These are phyloP conservation scores for Claviceps citrina DNA, from an alignment of 2,329 filamentous ascomycete species.

Conservation along the genomic window DNA sequence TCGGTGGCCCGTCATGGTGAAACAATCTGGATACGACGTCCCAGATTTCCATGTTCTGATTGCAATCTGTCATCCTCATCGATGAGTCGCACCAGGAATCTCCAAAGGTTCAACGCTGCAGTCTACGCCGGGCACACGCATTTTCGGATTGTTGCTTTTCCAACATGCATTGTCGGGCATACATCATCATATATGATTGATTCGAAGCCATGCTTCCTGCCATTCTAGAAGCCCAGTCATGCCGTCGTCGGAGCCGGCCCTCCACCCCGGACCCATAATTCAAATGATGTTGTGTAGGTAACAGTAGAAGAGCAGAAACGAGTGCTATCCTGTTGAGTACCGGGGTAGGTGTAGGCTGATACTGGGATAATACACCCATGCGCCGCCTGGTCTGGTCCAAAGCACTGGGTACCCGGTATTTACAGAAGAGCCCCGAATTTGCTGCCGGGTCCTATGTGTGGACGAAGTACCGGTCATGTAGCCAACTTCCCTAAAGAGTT, in stretches of 20 bases:
- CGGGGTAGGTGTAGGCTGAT: too few species aligned
- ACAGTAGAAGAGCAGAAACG: too few species aligned
- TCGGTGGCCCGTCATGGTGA: not conserved
- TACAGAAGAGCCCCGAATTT: constrained; percentile 17
- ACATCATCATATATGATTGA: not conserved
- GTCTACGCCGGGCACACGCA: not conserved
- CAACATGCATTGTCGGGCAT: too few species aligned
- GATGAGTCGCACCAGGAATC: too few species aligned
- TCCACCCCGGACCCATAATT: not conserved
- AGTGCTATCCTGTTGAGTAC: too few species aligned
- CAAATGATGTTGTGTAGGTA: not conserved
- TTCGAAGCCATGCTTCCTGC: not conserved
- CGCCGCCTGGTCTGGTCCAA: constrained; percentile 5
- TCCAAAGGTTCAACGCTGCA: not conserved
- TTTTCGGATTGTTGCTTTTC: too few species aligned
- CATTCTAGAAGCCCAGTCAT: constrained; percentile 2
- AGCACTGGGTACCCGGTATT: constrained; percentile 9
- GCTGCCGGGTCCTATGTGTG: constrained; percentile 16
- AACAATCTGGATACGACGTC: not conserved
- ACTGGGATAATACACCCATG: too few species aligned
- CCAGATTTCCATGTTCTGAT: not conserved
- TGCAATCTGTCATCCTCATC: too few species aligned
- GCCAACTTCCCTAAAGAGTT: too few species aligned
- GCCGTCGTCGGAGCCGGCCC: not conserved
- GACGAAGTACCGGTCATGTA: not conserved